Evolutionary conservation across 1,284 basidiomycete species (phyloP).

Genomic region (Chalciporus sp.): DNA sequence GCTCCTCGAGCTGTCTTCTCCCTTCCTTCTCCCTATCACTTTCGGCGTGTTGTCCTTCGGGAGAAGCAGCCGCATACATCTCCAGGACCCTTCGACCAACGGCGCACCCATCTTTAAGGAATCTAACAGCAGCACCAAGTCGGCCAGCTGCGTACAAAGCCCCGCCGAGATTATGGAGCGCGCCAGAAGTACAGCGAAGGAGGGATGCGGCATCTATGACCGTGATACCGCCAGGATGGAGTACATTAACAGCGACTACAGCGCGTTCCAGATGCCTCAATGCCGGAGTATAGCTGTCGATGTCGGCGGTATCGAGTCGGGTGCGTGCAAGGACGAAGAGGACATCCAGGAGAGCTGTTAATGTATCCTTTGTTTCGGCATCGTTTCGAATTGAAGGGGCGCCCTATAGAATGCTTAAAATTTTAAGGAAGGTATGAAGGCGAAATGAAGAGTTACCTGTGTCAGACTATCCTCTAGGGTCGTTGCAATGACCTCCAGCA

Average conservation of each 20-base stretch:
- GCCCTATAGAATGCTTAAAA: constrained; percentile 22
- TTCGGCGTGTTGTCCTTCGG: constrained; percentile 10
- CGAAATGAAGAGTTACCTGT: constrained; percentile 28
- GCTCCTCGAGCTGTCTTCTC: constrained; percentile 63
- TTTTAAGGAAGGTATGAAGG: neutral
- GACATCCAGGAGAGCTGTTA: constrained; percentile 60
- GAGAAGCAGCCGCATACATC: constrained; percentile 13
- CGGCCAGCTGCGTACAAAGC: constrained; percentile 61
- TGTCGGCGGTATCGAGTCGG: constrained; percentile 45
- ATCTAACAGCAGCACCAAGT: constrained; percentile 63
- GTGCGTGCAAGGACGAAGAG: constrained; percentile 61
- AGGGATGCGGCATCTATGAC: constrained; percentile 51
- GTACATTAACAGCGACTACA: constrained; percentile 34
- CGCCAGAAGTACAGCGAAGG: constrained; percentile 66
- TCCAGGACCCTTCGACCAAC: constrained; percentile 52
- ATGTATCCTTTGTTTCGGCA: constrained; percentile 34
- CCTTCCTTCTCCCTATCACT: constrained; percentile 45
- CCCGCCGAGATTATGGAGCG: constrained; percentile 66
- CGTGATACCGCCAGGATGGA: constrained; percentile 2
- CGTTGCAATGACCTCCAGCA: constrained; percentile 29
- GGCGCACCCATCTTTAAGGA: constrained; percentile 61
- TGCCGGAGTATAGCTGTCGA: constrained; percentile 52
- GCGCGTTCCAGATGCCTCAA: constrained; percentile 54
- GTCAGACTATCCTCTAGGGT: constrained; percentile 23
- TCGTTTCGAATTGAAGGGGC: constrained; percentile 15